A percentile compares a stretch with the other conserved stretches of the same genome.
phyloP scores from a whole-genome alignment of 768 basidiomycete genomes.

The Kwoniella heveanensis region DNA sequence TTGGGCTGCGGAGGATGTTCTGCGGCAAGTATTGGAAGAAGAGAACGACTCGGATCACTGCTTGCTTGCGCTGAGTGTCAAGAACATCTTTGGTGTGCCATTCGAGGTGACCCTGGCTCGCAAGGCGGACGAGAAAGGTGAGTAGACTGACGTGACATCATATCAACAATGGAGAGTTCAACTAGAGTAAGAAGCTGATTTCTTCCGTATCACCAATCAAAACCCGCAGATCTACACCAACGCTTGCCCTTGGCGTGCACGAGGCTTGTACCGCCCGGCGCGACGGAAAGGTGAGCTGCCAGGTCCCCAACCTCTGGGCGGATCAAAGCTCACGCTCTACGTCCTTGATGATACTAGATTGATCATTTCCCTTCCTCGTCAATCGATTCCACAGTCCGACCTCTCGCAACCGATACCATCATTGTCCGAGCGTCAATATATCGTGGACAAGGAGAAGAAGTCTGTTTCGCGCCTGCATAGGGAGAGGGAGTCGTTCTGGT shows the following conservation, averaged over 20 bases:
- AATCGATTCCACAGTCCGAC: constrained; percentile 65
- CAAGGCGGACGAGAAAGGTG: constrained; percentile 9
- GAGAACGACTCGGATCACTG: constrained; percentile 69
- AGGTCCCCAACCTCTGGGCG: neutral
- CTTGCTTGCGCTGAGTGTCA: constrained; percentile 83
- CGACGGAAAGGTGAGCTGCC: constrained; percentile 69
- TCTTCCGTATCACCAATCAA: neutral
- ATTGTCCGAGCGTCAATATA: constrained; percentile 84
- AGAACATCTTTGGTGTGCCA: constrained; percentile 85
- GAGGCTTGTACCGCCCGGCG: constrained; percentile 79
- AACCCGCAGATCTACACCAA: neutral
- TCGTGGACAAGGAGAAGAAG: constrained; percentile 73
- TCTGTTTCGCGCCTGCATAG: constrained; percentile 64
- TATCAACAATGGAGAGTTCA: too few species aligned
- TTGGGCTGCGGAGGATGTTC: neutral
- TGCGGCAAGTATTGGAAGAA: constrained; percentile 52
- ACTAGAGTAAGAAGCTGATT: too few species aligned
- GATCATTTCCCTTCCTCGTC: constrained; percentile 63
- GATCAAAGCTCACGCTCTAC: neutral
- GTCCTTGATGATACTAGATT: constrained; percentile 15
- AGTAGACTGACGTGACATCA: too few species aligned
- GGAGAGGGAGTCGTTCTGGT: constrained; percentile 91
- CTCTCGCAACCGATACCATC: constrained; percentile 75
- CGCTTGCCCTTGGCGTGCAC: constrained; percentile 38
- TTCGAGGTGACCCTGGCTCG: constrained; percentile 84